Percentiles rank a stretch among this genome's conserved stretches.
phyloP scores from a whole-genome alignment of 1,284 basidiomycete genomes.

The Anthracocystis setariae region DNA sequence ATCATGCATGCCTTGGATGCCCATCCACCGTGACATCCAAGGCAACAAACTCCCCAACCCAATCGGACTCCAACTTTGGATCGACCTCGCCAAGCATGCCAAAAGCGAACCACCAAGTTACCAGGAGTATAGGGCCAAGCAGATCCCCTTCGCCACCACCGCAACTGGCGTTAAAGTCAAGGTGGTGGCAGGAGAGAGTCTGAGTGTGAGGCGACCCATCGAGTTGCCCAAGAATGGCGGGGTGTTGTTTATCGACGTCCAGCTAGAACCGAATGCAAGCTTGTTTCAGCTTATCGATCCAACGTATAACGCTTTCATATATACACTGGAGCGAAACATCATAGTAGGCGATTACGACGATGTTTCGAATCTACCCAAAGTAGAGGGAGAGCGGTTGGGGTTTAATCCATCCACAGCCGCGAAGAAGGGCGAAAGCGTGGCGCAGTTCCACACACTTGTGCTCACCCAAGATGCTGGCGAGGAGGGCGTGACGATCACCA shows the following conservation, averaged over 20 bases:
- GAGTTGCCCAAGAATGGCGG: conserved; percentile 79
- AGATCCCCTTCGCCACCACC: conserved; percentile 70
- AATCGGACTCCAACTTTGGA: conserved; percentile 88
- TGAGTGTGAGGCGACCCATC: conserved; percentile 86
- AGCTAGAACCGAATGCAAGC: conserved; percentile 74
- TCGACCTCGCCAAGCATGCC: conserved; percentile 85
- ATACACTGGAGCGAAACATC: conserved; percentile 70
- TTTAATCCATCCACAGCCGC: conserved; percentile 8
- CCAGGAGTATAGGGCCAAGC: conserved; percentile 70
- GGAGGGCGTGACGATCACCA: conserved; percentile 75
- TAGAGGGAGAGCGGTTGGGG: background rate
- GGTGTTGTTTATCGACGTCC: conserved; percentile 90
- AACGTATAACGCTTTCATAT: conserved; percentile 68
- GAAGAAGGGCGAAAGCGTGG: conserved; percentile 65
- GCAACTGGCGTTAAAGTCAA: conserved; percentile 74
- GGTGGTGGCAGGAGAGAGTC: conserved; percentile 87
- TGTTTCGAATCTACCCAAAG: conserved; percentile 6
- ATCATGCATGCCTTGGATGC: conserved; percentile 76
- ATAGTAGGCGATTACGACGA: conserved; percentile 71
- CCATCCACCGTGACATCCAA: conserved; percentile 76
- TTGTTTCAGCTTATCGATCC: conserved; percentile 85
- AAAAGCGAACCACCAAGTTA: conserved; percentile 78
- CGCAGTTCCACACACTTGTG: conserved; percentile 79
- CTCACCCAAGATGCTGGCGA: conserved; percentile 70
- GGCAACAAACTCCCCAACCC: conserved; percentile 73